Percentiles rank a stretch among this genome's conserved stretches.
phyloP scores from a whole-genome alignment of 441 rosid species.

The Syzygium syzygioides region DNA sequence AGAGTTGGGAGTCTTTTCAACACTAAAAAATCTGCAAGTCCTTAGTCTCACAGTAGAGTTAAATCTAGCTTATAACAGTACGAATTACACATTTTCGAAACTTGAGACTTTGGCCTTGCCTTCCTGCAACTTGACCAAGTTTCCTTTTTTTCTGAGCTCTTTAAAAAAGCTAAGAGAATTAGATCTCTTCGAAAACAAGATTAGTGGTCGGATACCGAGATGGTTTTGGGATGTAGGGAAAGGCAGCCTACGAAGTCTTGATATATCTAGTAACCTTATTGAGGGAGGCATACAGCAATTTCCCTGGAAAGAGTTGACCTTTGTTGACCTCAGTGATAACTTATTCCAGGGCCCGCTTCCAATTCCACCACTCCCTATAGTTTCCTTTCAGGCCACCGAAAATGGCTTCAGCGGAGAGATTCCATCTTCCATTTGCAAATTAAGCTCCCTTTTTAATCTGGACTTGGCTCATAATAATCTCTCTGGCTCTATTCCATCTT shows the following conservation, averaged over 20 bases:
- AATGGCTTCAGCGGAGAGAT: neutral
- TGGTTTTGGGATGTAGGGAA: neutral
- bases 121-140: neutral
- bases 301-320: neutral
- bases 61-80: neutral
- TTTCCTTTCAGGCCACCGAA: rapidly evolving
- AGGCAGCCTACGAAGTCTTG: rapidly evolving
- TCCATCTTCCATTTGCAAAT: neutral
- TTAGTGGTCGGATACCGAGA: neutral
- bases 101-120: neutral
- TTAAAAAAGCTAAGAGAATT: neutral
- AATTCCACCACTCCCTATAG: neutral
- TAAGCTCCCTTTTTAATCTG: neutral
- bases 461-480: neutral
- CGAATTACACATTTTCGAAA: neutral
- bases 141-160: neutral
- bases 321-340: rapidly evolving
- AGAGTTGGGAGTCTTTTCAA: neutral
- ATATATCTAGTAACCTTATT: neutral
- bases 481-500: neutral
- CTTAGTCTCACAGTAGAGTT: neutral
- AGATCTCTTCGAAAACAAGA: neutral
- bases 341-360: neutral
- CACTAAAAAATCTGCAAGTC: neutral
- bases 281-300: neutral